Evolutionary conservation across 257 asterid species (phyloP), one percentile per base, ranked within the genome.

Genomic region (Ehretia macrophylla): DNA sequence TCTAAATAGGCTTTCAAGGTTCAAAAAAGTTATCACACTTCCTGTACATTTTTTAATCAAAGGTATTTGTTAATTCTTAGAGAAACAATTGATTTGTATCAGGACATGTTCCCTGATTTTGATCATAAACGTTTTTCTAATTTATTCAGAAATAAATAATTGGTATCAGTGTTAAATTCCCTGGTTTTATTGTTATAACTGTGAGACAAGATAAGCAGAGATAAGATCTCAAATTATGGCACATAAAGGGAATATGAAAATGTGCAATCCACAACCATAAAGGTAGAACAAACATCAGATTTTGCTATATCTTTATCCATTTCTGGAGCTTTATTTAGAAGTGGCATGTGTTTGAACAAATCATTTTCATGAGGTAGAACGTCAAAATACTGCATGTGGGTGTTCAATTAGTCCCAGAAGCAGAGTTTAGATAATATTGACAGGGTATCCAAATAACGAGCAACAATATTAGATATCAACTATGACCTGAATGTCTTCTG

Each of bases 321-420:
- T 58, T 39, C 3, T 21, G 76, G 78, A 66, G 83, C 79, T 69
- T 77, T 83, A 42, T 37, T 62, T 51, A 87, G 69, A 68, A 76
- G 65, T 59, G 69, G 64, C 58, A 87, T 64, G 72, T 87, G 90
- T 64, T 75, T 72, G 54, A 67, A 52, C 5, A 87, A 86, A 72
- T 84, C 90, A 61, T 56, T 76, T 72, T 77, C 81, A 44, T 73
- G 79, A 59, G 90, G 90, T n/a, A 73, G 74, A 62, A 77, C 77
- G 67, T 80, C 86, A 35, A 61, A 79, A n/a, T 48, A 69, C 96
- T 84, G 59, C 62, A 68, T 39, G 57, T 51, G 67, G 57, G 67
- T 51, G n/a, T 60, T 40, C 32, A 55, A 52, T 67, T 45, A 65
- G 58, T 66, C 35, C 51, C 47, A 32, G n/a, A 53, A 58, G 37